Evolutionary conservation across 805 yeast genomes (phyloP), one percentile per base, ranked within the genome.

Genomic region (Starmerella sp.): DNA sequence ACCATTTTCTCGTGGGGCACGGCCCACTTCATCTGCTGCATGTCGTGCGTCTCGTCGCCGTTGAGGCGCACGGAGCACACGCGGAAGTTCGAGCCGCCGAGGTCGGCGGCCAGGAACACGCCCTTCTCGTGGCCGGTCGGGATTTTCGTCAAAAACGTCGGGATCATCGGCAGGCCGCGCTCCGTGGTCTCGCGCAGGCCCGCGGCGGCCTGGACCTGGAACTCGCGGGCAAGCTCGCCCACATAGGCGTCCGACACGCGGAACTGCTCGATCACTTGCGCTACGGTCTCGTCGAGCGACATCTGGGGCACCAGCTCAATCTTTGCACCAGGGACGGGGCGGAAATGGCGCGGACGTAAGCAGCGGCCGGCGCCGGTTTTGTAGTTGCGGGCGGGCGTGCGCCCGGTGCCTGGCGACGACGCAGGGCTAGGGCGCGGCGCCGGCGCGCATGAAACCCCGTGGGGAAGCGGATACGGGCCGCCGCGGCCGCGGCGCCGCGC

Each of bases 61-160:
- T 68, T 58, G 63, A 91, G 75, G 38, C 76, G 68, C 34, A 91
- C 90, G 1, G 96, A 88, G 67, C 97, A 89, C 30, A 93, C 96
- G 65, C 98, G 77, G 72, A 91, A 88, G 69, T 93, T 90, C 55
- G 97, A 90, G 51, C 97, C 97, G 59, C 98, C 98, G 52, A 91
- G 75, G 67, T 91, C 97, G 5, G 93, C 95, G 53, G 97, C 97
- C 57, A 91, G 73, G 59, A 77, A 80, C 41, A 86, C 74, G 46
- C 97, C 97, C 54, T 74, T 75, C 68, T 91, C 98, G 48, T 78
- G 75, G 45, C 98, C 98, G 44, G 77, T 78, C 28, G 98, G 98
- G 54, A 87, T 77, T 10, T 78, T 76, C 8, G 96, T 86, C 36
- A 91, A 95, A 66, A 70, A 91, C 1, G 96, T 80, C 38, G 97